Evolutionary conservation across 345 rosid species (phyloP), one percentile per base, ranked within the genome.

Genomic region (Lepidium aucheri): DNA sequence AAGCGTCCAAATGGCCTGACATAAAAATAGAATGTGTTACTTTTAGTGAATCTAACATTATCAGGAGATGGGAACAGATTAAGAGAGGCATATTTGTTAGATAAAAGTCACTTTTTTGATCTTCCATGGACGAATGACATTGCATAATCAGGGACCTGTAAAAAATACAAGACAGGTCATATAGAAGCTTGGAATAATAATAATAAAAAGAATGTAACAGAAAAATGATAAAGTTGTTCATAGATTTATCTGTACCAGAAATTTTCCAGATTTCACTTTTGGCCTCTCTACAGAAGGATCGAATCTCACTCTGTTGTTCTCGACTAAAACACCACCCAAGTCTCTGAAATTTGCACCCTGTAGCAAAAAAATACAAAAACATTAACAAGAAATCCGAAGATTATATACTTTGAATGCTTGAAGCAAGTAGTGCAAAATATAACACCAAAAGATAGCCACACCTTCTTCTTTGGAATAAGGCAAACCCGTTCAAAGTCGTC

Each of bases 261-360:
- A 64, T 13, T 74, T 77, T 47, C 81, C 81, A 28, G 84, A 80
- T 38, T 70, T 65, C 15, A 83, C 42, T 54, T 15, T 30, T 28
- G 61, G 63, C 61, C 81, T 69, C 40, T 78, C 76, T 7, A 79
- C 33, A 2, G 59, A 40, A 7, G 55, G 45, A 35, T 79, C 80
- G 50, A 69, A 44, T 12, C 14, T 7, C 5, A 68, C 83, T 61
- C 17, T 70, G 42, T 81, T 83, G 4, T 77, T 65, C 8, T 11
- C 20, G 36, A 79, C 82, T 20, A 67, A 1, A 12, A 81, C 76
- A 32, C 83, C 85, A 3, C 60, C 43, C 40, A 83, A 35, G 42
- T 77, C 78, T 26, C 85, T 70, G 24, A 77, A 83, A 20, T 75
- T 74, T 10, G 81, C 83, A 14, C 85, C 83, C 83, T 79, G 57